Percentiles rank a stretch among this genome's conserved stretches.
These are phyloP conservation scores for Clonostachys rosea DNA, from an alignment of 2,329 filamentous ascomycete species.

Conservation along the genomic window DNA sequence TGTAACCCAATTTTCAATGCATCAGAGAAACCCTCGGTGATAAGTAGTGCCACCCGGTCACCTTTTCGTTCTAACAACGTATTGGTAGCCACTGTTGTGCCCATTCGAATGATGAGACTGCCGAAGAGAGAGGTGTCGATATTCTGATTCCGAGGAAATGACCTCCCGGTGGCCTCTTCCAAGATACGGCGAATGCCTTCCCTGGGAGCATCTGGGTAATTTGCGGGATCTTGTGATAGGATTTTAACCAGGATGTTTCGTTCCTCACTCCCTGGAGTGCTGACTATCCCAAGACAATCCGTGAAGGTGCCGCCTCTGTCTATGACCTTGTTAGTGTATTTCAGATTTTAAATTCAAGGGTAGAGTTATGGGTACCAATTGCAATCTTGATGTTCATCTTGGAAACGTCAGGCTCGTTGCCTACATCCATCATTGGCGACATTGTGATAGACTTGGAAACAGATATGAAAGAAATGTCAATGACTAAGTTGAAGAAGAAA, in stretches of 20 bases:
- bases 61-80: slow-evolving; percentile 61
- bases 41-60: slow-evolving; percentile 79
- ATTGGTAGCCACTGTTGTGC: slow-evolving; percentile 73
- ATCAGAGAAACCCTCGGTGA: slow-evolving; percentile 60
- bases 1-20: slow-evolving; percentile 71
- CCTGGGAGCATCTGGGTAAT: slow-evolving; percentile 88
- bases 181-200: slow-evolving; percentile 87
- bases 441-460: no score
- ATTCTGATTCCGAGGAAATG: slow-evolving; percentile 74
- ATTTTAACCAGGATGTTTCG: slow-evolving; percentile 69
- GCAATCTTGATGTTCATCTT: no score
- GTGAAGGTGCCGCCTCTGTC: slow-evolving; percentile 34
- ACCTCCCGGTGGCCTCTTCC: slow-evolving; percentile 66
- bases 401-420: no score
- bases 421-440: no score
- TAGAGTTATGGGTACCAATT: no score
- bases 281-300: slow-evolving; percentile 70
- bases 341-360: no score
- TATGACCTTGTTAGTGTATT: background rate
- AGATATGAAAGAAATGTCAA: no score
- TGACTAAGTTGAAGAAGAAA: no score
- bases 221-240: slow-evolving; percentile 81
- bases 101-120: slow-evolving; percentile 74
- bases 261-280: slow-evolving; percentile 66
- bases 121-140: slow-evolving; percentile 81